Conservation (phyloP, 352 stramenopile genomes). For the Globisporangium yorkense region DNA sequence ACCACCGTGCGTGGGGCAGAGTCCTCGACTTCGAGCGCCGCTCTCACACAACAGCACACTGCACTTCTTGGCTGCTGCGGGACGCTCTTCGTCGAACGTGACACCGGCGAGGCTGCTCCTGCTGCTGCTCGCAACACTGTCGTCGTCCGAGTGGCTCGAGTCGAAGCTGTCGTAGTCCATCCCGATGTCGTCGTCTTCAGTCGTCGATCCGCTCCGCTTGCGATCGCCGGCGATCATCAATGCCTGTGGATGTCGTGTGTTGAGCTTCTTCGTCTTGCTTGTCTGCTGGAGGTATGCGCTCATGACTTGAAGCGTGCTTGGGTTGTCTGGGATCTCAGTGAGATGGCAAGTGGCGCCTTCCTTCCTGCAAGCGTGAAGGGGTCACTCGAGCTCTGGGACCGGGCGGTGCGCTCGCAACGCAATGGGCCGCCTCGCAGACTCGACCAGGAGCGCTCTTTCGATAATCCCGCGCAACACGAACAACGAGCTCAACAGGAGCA, state of each 20-base stretch:
- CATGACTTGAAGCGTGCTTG: background rate
- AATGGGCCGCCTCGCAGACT: no score
- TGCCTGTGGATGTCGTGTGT: background rate
- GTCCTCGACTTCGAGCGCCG: conserved; percentile 43
- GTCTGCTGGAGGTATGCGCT: background rate
- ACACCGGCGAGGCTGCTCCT: background rate
- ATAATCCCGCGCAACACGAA: no score
- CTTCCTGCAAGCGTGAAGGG: no score
- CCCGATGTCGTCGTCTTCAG: conserved; percentile 7
- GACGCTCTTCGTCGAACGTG: background rate
- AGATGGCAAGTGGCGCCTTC: no score
- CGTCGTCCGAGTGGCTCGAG: background rate
- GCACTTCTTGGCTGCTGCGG: conserved; percentile 16
- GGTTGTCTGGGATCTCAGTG: no score
- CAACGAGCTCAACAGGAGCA: no score
- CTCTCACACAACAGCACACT: conserved; percentile 26
- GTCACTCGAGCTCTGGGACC: no score
- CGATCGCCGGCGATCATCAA: background rate
- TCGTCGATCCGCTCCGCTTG: conserved; percentile 5
- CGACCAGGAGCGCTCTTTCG: no score
- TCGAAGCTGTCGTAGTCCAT: conserved; percentile 7
- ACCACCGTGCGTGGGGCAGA: conserved; percentile 52
- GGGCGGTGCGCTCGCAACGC: no score
- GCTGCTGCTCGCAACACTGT: background rate
- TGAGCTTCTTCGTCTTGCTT: background rate